A percentile compares a stretch with the other conserved stretches of the same genome.
phyloP scores from a whole-genome alignment of 139 green algal species.

The Micromonas commoda region DNA sequence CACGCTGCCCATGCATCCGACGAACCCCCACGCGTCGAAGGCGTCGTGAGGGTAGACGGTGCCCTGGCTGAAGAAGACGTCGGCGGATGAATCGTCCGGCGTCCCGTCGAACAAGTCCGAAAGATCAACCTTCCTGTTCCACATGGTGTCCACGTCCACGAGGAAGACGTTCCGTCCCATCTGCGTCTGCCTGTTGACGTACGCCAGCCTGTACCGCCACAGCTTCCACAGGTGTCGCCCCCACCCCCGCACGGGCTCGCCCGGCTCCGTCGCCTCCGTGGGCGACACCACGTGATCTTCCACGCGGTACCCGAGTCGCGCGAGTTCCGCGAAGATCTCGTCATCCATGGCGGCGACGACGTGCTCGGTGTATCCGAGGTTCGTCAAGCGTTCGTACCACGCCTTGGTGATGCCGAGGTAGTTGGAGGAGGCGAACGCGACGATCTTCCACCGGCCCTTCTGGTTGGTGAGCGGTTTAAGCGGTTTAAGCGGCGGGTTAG shows the following conservation, averaged over 20 bases:
- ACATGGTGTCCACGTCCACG: neutral
- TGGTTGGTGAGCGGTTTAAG: no score
- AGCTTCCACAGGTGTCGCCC: neutral
- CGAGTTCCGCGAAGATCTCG: neutral
- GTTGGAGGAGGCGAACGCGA: neutral
- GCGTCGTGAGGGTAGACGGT: neutral
- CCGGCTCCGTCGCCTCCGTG: neutral
- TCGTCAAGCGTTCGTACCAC: neutral
- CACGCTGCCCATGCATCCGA: neutral
- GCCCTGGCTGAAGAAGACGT: neutral
- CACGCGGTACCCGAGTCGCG: neutral
- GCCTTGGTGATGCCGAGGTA: neutral
- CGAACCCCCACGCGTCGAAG: neutral
- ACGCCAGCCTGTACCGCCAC: neutral
- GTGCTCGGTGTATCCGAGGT: neutral
- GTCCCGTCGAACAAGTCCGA: neutral
- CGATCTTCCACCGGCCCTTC: slow-evolving; percentile 4
- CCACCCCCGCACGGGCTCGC: no score
- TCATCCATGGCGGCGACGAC: neutral
- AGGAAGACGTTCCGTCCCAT: neutral
- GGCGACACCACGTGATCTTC: neutral
- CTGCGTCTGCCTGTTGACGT: neutral
- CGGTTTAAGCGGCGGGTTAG: no score
- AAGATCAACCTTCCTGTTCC: neutral
- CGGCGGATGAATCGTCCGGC: neutral